Evolutionary conservation across 2,329 filamentous ascomycete species (phyloP).

Genomic region (Hypocrella siamensis): DNA sequence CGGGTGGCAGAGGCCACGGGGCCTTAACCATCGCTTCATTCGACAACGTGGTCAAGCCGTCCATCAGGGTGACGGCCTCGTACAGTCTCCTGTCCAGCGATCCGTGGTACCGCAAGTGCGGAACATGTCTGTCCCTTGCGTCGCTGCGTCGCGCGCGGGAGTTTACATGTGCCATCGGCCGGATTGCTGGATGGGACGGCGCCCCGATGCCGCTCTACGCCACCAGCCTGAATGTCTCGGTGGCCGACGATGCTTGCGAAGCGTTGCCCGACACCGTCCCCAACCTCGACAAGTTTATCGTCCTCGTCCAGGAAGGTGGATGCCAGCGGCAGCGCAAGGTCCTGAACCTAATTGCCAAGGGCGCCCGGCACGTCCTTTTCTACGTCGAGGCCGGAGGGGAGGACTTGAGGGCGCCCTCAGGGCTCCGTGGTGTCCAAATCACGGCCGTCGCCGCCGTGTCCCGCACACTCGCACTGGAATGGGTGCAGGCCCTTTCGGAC

Average conservation of each 20-base stretch:
- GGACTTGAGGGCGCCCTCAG: slow-evolving; percentile 2
- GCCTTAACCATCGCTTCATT: slow-evolving; percentile 28
- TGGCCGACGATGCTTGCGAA: slow-evolving; percentile 13
- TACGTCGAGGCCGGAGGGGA: slow-evolving; percentile 34
- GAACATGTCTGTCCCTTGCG: too few species aligned
- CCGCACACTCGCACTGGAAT: slow-evolving; percentile 29
- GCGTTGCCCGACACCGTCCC: slow-evolving; percentile 28
- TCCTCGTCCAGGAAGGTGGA: slow-evolving; percentile 30
- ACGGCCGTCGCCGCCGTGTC: slow-evolving; percentile 11
- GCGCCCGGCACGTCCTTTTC: slow-evolving; percentile 44
- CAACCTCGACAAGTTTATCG: slow-evolving; percentile 34
- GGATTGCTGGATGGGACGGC: slow-evolving; percentile 4
- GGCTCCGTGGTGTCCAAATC: slow-evolving; percentile 12
- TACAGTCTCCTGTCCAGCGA: too few species aligned
- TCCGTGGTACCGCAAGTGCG: too few species aligned
- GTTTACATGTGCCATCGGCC: neutral
- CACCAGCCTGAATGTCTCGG: slow-evolving; percentile 17
- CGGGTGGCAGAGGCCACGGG: slow-evolving; percentile 22
- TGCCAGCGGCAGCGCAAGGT: neutral
- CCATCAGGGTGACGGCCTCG: too few species aligned
- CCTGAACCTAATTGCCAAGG: slow-evolving; percentile 15
- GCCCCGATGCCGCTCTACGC: slow-evolving; percentile 12
- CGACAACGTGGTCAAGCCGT: slow-evolving; percentile 21
- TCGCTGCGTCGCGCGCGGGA: too few species aligned
- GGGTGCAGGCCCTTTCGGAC: slow-evolving; percentile 21